Percentiles rank a stretch among this genome's conserved stretches.
Conservation (phyloP, 164 flowering plant species). For the Protea cynaroides region DNA sequence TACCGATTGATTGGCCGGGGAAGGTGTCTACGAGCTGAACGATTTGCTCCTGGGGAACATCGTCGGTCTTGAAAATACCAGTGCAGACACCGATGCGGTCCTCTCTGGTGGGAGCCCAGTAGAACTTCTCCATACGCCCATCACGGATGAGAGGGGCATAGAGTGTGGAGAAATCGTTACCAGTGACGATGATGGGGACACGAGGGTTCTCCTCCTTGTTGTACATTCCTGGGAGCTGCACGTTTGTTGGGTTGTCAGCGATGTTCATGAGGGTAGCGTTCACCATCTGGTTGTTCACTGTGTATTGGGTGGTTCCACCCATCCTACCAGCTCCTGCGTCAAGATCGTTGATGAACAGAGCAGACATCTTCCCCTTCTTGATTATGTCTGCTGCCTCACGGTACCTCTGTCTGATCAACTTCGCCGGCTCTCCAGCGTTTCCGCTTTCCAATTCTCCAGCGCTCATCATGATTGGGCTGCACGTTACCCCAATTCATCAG, state of each 20-base stretch:
- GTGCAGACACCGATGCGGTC: constrained; percentile 44
- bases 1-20: constrained; percentile 48
- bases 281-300: constrained; percentile 57
- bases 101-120: constrained; percentile 48
- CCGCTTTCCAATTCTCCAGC: too few relatives aligned
- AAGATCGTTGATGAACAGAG: constrained; percentile 46
- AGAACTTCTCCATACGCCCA: constrained; percentile 55
- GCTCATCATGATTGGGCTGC: too few relatives aligned
- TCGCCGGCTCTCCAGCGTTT: constrained; percentile 35
- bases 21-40: constrained; percentile 34
- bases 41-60: constrained; percentile 24
- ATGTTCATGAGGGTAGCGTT: constrained; percentile 55
- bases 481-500: too few relatives aligned
- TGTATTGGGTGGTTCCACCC: constrained; percentile 51
- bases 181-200: constrained; percentile 46
- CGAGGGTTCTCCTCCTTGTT: constrained; percentile 44
- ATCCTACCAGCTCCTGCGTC: constrained; percentile 53
- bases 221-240: constrained; percentile 52
- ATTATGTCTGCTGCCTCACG: constrained; percentile 47
- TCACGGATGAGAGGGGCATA: constrained; percentile 55
- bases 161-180: constrained; percentile 47
- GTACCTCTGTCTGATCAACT: constrained; percentile 41
- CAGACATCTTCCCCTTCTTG: constrained; percentile 43
- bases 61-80: constrained; percentile 35
- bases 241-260: constrained; percentile 50